Conservation (phyloP, 805 yeast genomes). For the Lipomyces yamadae region DNA sequence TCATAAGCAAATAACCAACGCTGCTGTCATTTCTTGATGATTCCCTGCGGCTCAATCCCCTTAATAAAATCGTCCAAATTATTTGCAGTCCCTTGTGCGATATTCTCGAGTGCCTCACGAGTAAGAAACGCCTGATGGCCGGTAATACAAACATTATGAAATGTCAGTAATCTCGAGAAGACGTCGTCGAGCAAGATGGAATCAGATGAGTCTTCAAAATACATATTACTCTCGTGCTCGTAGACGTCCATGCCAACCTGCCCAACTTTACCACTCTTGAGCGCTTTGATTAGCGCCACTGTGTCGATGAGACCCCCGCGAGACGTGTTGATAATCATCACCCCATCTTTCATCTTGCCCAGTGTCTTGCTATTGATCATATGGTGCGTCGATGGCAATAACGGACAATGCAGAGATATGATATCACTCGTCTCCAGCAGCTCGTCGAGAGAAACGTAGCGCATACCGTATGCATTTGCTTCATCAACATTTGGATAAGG, state of each 20-base stretch:
- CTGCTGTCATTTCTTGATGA: conserved; percentile 14
- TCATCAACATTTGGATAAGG: conserved; percentile 44
- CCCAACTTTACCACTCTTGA: conserved; percentile 53
- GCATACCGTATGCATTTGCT: conserved; percentile 47
- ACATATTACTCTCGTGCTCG: conserved; percentile 49
- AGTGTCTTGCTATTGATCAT: conserved; percentile 50
- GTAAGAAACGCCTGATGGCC: conserved; percentile 44
- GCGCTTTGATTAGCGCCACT: conserved; percentile 46
- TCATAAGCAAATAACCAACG: background rate
- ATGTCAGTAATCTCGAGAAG: conserved; percentile 40
- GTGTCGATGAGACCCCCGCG: conserved; percentile 58
- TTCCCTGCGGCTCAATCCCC: conserved; percentile 21
- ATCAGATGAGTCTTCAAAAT: conserved; percentile 40
- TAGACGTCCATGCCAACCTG: conserved; percentile 58
- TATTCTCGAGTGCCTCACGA: conserved; percentile 39
- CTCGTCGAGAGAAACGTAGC: conserved; percentile 49
- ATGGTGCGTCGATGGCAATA: conserved; percentile 53
- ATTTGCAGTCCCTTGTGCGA: conserved; percentile 37
- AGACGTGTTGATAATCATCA: conserved; percentile 54
- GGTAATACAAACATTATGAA: conserved; percentile 43
- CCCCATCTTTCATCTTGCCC: conserved; percentile 53
- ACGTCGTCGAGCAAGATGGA: conserved; percentile 41
- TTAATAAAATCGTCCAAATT: conserved; percentile 28
- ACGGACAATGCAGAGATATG: conserved; percentile 53
- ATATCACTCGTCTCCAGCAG: conserved; percentile 50